Evolutionary conservation across 768 basidiomycete genomes (phyloP).

Genomic region (Tephrocybe sp.): DNA sequence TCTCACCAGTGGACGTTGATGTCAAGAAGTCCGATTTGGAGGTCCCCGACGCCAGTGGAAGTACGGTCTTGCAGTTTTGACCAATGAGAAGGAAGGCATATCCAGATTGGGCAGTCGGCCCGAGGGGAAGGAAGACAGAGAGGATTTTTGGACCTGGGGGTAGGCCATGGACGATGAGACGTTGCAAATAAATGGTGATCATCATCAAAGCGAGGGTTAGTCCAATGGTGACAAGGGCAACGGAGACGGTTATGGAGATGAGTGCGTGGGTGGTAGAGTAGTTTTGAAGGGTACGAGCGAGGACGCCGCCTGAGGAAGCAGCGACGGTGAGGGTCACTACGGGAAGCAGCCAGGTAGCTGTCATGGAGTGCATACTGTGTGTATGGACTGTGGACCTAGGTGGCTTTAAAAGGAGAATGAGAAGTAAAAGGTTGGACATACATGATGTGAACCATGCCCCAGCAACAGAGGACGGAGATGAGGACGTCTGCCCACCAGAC

Average conservation of each 20-base stretch:
- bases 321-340: constrained; percentile 73
- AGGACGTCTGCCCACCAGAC: constrained; percentile 64
- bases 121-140: constrained; percentile 70
- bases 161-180: constrained; percentile 51
- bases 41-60: constrained; percentile 27
- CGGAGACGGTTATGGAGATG: constrained; percentile 49
- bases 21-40: constrained; percentile 29
- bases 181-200: constrained; percentile 59
- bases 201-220: constrained; percentile 64
- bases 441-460: constrained; percentile 67
- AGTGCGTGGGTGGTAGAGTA: constrained; percentile 48
- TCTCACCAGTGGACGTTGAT: constrained; percentile 27
- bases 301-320: constrained; percentile 60
- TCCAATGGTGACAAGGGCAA: constrained; percentile 55
- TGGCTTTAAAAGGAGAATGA: background rate
- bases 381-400: constrained; percentile 52
- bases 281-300: constrained; percentile 46
- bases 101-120: constrained; percentile 69
- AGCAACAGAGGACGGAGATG: constrained; percentile 53
- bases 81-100: constrained; percentile 57
- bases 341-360: constrained; percentile 70
- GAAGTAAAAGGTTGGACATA: constrained; percentile 28
- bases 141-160: constrained; percentile 45
- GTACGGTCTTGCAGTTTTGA: constrained; percentile 35
- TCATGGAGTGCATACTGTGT: constrained; percentile 55